Evolutionary conservation across 2,329 filamentous ascomycete species (phyloP), one percentile per base, ranked within the genome.

Genomic region (Tolypocladium endophyticum): DNA sequence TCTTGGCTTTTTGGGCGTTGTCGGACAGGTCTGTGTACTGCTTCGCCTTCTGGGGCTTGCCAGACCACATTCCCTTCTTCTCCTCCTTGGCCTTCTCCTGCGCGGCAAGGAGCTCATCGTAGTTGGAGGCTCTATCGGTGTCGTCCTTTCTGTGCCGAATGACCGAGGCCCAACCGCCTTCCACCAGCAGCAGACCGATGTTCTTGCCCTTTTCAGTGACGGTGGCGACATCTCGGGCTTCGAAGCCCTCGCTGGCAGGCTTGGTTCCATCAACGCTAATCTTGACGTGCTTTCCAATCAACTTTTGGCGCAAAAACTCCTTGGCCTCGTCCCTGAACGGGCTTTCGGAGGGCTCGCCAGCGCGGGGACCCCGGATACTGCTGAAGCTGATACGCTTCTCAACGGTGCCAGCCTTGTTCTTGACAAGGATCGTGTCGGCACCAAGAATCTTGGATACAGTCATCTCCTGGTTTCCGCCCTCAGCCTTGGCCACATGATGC

Each of bases 61-160:
- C 83, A 23, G 89, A 91, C 92, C 93, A 97, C 80, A 99, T 94
- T 57, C 94, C 94, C 79, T 93, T 96, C 75, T 88, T 87, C 66
- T 90, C 90, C 63, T 89, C 86, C 76, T 95, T 92, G 57, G 94
- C 93, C 61, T 80, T 82, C 69, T 91, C 88, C 70, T 94, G 90
- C 3, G 90, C 90, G 41, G 86, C 86, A 23, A 94, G 80, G 16
- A 95, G 81, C 69, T 93, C 89, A 68, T 99, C 94, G 71, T 97
- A 99, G 73, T 97, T 92, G 23, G 92, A 87, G 56, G 92, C 93
- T 58, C 94, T 85, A 73, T 99, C 94, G 4, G 90, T 90, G 70
- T 99, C 94, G 69, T 97, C 93, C 75, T 93, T 90, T 64, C 92
- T 86, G 76, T 99, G 94, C 62, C 94, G 87, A 69, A 99, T 95